Evolutionary conservation across 169 alveolate genomes (phyloP).

Genomic region (Plasmodium blacklocki): DNA sequence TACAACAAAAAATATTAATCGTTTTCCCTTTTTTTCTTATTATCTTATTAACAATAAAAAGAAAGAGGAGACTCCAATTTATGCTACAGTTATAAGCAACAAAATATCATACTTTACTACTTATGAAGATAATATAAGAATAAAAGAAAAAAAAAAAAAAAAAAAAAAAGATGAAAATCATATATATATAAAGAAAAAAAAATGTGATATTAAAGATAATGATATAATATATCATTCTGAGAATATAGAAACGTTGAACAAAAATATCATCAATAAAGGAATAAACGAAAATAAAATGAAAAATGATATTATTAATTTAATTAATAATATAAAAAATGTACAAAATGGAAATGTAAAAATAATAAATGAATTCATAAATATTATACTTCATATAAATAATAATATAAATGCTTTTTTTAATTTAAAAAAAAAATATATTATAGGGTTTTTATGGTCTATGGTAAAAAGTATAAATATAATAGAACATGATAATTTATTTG

Average conservation of each 20-base stretch:
- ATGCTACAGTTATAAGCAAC: too few species aligned
- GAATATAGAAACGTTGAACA: background rate
- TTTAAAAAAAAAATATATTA: constrained; percentile 43
- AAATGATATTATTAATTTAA: constrained; percentile 11
- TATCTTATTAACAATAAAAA: too few species aligned
- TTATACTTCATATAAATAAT: constrained; percentile 12
- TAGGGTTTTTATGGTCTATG: constrained; percentile 56
- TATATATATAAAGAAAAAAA: background rate
- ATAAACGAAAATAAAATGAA: background rate
- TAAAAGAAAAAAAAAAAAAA: background rate
- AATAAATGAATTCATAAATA: background rate
- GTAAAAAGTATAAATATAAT: constrained; percentile 19
- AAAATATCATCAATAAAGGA: background rate
- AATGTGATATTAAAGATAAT: too few species aligned
- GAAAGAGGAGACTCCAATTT: too few species aligned
- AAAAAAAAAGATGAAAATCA: background rate
- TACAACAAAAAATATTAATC: too few species aligned
- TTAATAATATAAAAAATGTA: constrained; percentile 8
- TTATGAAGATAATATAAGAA: too few species aligned
- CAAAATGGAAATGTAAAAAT: background rate
- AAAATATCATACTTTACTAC: too few species aligned
- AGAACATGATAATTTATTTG: constrained; percentile 10
- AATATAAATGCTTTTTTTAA: background rate
- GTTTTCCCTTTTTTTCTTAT: too few species aligned
- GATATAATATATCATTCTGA: too few species aligned